Evolutionary conservation across 306 rosid species (phyloP).

Genomic region (Vigna angularis): DNA sequence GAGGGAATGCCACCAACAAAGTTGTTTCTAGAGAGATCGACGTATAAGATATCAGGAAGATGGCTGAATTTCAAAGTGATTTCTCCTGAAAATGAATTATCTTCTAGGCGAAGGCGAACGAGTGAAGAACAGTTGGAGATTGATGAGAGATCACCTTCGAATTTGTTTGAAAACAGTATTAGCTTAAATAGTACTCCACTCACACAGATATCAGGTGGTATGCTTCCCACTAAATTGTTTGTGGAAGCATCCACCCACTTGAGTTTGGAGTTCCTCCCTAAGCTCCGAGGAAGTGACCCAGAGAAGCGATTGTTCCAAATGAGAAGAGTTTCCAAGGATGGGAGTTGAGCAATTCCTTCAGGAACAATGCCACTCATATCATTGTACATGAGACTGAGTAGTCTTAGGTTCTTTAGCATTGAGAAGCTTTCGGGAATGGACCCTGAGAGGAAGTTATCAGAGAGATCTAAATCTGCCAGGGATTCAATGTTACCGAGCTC

Average conservation of each 20-base stretch:
- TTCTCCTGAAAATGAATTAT: slow-evolving; percentile 74
- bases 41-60: slow-evolving; percentile 67
- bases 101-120: slow-evolving; percentile 89
- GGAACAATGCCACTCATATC: slow-evolving; percentile 83
- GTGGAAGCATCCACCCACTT: slow-evolving; percentile 88
- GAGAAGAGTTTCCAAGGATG: slow-evolving; percentile 84
- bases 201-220: slow-evolving; percentile 75
- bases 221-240: slow-evolving; percentile 70
- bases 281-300: slow-evolving; percentile 71
- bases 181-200: slow-evolving; percentile 65
- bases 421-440: slow-evolving; percentile 79
- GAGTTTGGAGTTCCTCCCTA: slow-evolving; percentile 81
- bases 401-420: slow-evolving; percentile 67
- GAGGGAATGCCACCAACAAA: slow-evolving; percentile 82
- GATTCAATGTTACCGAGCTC: slow-evolving; percentile 61
- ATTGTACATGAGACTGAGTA: slow-evolving; percentile 86
- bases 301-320: slow-evolving; percentile 82
- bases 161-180: slow-evolving; percentile 85
- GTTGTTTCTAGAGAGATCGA: slow-evolving; percentile 77
- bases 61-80: slow-evolving; percentile 67
- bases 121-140: slow-evolving; percentile 83
- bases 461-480: slow-evolving; percentile 78
- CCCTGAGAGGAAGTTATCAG: slow-evolving; percentile 83
- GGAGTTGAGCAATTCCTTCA: slow-evolving; percentile 70
- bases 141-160: slow-evolving; percentile 67